Evolutionary conservation across 2,329 filamentous ascomycete genomes (phyloP), one percentile per base, ranked within the genome.

Genomic region (Sclerotinia sclerotiorum): DNA sequence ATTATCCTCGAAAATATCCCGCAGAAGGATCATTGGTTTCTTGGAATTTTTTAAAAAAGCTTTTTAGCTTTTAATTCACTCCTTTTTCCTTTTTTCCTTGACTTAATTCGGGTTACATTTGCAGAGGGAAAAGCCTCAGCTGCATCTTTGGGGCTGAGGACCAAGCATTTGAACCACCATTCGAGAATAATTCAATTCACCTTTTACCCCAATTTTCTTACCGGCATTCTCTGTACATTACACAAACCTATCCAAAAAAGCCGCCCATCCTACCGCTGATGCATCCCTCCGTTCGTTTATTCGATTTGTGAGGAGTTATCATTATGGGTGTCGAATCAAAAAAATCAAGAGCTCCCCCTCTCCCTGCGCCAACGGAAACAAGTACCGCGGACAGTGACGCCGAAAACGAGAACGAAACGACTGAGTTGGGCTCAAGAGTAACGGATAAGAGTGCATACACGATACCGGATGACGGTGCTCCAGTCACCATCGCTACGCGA

Each of bases 401-500:
- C 69, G 87, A 86, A 78, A 70, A 66, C 68, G 83, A 83, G 73
- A 84, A 85, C 74, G 87, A 86, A 78, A 69, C 63, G 67, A 82
- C 83, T 73, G 84, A 86, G 73, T 77, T 90, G 70, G 87, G 91
- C 73, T 93, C 90, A 71, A 85, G 85, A 71, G 84, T 87, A 70
- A 89, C 86, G 73, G 86, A 89, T 79, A 85, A 87, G 79, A 90
- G 79, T 81, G 88, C 89, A 66, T 94, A 91, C 80, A 93, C 90
- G 49, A 85, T 95, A 64, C 92, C 91, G 69, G 91, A 93, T 76
- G 92, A 95, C 87, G 92, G 92, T 78, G 94, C 91, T 65, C 93
- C 94, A 54, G 89, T 99, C 76, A 98, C 93, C 70, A 96, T 99
- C 79, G 89, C 90, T 77, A 97, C 94, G 56, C 87, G 86, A 70